These are phyloP conservation scores for Candida ortonii DNA, from an alignment of 805 yeast species.

Conservation along the genomic window DNA sequence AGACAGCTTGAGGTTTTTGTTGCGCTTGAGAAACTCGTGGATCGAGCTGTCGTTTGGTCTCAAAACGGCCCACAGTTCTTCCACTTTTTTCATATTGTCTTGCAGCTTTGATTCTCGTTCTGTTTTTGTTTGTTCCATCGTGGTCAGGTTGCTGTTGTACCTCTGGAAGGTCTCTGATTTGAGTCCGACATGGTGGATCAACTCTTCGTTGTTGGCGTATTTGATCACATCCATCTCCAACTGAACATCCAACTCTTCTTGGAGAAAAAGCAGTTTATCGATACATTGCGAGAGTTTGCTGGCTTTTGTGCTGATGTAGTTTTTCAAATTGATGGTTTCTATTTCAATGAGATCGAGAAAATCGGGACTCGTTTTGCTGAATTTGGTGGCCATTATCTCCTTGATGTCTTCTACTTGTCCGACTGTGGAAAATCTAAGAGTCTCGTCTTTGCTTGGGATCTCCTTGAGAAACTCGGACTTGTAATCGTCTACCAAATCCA, in stretches of 20 bases:
- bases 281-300: slow-evolving; percentile 19
- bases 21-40: slow-evolving; percentile 36
- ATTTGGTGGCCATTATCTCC: slow-evolving; percentile 26
- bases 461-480: slow-evolving; percentile 15
- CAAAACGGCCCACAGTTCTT: slow-evolving; percentile 44
- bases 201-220: slow-evolving; percentile 16
- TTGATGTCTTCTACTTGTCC: slow-evolving; percentile 27
- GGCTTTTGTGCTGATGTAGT: slow-evolving; percentile 20
- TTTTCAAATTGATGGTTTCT: slow-evolving; percentile 29
- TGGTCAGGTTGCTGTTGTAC: slow-evolving; percentile 12
- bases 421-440: slow-evolving; percentile 10
- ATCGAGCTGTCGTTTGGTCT: slow-evolving; percentile 33
- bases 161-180: slow-evolving; percentile 13
- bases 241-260: slow-evolving; percentile 14
- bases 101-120: slow-evolving; percentile 38
- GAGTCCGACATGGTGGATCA: slow-evolving; percentile 26
- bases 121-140: slow-evolving; percentile 32
- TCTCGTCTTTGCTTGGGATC: slow-evolving; percentile 29
- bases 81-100: slow-evolving; percentile 33
- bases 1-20: slow-evolving; percentile 45
- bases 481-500: slow-evolving; percentile 23
- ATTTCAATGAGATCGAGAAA: slow-evolving; percentile 25
- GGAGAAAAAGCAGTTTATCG: slow-evolving; percentile 4
- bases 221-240: slow-evolving; percentile 7
- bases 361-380: slow-evolving; percentile 26